Evolutionary conservation across 192 early-diverging fungal species (phyloP).

Genomic region (Coemansia sp.): DNA sequence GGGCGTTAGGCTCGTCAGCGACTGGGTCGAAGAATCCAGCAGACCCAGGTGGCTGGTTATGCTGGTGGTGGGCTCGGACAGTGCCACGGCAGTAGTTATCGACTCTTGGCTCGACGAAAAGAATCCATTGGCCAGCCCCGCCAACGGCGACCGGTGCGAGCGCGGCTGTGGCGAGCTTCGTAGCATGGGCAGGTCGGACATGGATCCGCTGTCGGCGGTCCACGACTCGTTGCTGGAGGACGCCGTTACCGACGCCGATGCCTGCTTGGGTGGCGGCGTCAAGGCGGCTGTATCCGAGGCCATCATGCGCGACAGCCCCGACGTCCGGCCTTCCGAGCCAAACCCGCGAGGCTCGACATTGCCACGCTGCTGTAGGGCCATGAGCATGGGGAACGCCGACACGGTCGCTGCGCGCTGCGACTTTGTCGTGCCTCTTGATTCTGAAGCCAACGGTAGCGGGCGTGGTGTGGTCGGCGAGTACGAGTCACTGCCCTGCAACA

Average conservation of each 20-base stretch:
- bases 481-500: not conserved
- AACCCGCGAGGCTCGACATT: constrained; percentile 2
- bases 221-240: not conserved
- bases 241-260: not conserved
- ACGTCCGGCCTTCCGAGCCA: constrained; percentile 13
- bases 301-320: constrained; percentile 27
- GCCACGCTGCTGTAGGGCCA: no score
- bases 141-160: constrained; percentile 25
- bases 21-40: not conserved
- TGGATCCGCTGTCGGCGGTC: constrained; percentile 5
- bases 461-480: not conserved
- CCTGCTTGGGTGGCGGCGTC: not conserved
- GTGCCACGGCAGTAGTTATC: constrained; percentile 8
- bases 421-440: no score
- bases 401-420: not conserved
- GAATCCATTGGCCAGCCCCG: constrained; percentile 22
- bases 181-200: constrained; percentile 6
- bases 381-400: no score
- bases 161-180: constrained; percentile 13
- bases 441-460: no score
- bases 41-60: not conserved
- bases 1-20: constrained; percentile 3
- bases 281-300: no score
- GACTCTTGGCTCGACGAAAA: constrained; percentile 41
- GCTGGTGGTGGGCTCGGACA: constrained; percentile 2